These are phyloP conservation scores for Cyberlindnera subsufficiens DNA, from an alignment of 805 yeast genomes.

Conservation along the genomic window DNA sequence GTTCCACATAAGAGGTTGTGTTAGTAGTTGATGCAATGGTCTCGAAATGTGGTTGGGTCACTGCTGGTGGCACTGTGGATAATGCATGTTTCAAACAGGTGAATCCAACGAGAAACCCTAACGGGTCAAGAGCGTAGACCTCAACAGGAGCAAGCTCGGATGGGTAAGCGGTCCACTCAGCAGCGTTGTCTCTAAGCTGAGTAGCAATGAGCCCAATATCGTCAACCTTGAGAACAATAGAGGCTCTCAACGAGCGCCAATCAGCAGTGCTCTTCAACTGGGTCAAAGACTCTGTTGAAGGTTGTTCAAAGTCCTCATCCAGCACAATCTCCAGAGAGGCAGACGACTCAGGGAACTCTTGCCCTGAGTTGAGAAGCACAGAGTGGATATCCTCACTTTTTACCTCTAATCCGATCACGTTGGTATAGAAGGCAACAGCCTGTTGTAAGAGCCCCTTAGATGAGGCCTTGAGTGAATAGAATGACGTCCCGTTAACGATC, in stretches of 20 bases:
- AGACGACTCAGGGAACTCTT: constrained; percentile 23
- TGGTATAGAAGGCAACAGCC: constrained; percentile 53
- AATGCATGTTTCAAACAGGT: constrained; percentile 56
- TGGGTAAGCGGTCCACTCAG: constrained; percentile 57
- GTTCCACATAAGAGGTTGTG: not conserved
- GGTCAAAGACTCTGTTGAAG: constrained; percentile 24
- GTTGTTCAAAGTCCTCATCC: constrained; percentile 15
- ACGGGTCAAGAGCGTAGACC: constrained; percentile 73
- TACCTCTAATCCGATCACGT: constrained; percentile 31
- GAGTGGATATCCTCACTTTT: constrained; percentile 17
- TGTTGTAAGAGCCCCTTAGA: constrained; percentile 35
- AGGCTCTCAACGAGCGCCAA: constrained; percentile 44
- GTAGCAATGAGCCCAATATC: constrained; percentile 23
- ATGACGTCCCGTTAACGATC: constrained; percentile 52
- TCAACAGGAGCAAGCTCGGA: constrained; percentile 70
- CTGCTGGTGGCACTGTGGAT: constrained; percentile 38
- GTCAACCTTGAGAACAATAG: constrained; percentile 31
- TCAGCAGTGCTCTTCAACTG: constrained; percentile 30
- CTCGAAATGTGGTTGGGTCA: constrained; percentile 2
- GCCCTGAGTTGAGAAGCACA: constrained; percentile 27
- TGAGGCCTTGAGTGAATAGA: constrained; percentile 47
- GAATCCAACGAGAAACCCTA: constrained; percentile 80
- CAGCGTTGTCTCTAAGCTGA: constrained; percentile 20
- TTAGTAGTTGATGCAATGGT: not conserved
- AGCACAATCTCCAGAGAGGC: constrained; percentile 25